Conservation (phyloP, 192 early-diverging fungal species). For the Coemansia sp. region DNA sequence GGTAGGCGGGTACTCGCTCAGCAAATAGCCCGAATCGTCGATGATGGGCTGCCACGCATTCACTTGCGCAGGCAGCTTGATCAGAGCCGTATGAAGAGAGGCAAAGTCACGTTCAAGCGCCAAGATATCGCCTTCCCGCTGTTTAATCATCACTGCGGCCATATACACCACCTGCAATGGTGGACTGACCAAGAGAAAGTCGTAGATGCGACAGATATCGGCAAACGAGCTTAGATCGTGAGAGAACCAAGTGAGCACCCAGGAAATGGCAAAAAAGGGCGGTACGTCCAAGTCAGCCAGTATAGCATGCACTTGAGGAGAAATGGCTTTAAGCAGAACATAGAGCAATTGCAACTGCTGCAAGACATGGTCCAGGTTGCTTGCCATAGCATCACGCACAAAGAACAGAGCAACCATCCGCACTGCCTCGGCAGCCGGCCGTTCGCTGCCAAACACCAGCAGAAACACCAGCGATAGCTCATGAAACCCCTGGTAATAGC, state of each 20-base stretch:
- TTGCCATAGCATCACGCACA: conserved; percentile 49
- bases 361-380: conserved; percentile 35
- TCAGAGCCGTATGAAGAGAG: conserved; percentile 30
- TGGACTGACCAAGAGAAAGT: conserved; percentile 60
- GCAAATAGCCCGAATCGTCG: conserved; percentile 35
- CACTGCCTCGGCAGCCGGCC: conserved; percentile 52
- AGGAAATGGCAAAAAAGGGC: conserved; percentile 68
- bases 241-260: conserved; percentile 74
- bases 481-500: conserved; percentile 69
- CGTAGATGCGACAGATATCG: conserved; percentile 59
- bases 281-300: conserved; percentile 51
- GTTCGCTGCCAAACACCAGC: conserved; percentile 57
- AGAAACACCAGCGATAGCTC: conserved; percentile 54
- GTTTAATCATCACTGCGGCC: conserved; percentile 55
- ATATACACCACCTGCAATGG: conserved; percentile 65
- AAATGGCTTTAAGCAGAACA: conserved; percentile 19
- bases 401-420: conserved; percentile 59
- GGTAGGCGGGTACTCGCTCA: conserved; percentile 34
- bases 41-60: conserved; percentile 33
- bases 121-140: conserved; percentile 23
- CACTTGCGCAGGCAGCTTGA: conserved; percentile 18
- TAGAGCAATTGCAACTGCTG: conserved; percentile 41
- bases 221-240: conserved; percentile 60
- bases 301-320: conserved; percentile 32
- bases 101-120: conserved; percentile 45